These are phyloP conservation scores for Pichia sp. DNA, from an alignment of 1,139 yeast genomes.

Conservation along the genomic window DNA sequence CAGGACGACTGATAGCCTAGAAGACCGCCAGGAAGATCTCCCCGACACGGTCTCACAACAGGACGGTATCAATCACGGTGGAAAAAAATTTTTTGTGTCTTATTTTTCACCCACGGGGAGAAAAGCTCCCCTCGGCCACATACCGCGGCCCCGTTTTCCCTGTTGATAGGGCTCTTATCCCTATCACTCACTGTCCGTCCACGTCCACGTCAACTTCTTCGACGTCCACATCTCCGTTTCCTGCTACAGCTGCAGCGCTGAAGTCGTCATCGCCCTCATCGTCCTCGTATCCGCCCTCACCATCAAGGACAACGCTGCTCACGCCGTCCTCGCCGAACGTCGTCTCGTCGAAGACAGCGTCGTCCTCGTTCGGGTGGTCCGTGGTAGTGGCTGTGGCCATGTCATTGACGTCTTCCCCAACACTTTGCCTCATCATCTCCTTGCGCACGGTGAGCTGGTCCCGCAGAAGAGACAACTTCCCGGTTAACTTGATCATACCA, in stretches of 20 bases:
- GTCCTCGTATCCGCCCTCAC: slow-evolving; percentile 26
- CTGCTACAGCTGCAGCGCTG: no score
- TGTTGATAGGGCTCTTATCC: no score
- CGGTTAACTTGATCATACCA: slow-evolving; percentile 75
- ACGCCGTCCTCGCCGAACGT: slow-evolving; percentile 5
- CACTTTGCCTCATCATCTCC: slow-evolving; percentile 38
- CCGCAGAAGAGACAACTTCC: slow-evolving; percentile 67
- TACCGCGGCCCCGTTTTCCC: slow-evolving; percentile 1
- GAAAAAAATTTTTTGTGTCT: background rate
- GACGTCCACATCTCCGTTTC: slow-evolving; percentile 1
- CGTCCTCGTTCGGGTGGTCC: no score
- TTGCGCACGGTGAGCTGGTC: slow-evolving; percentile 65
- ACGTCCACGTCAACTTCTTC: background rate
- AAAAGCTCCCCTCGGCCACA: background rate
- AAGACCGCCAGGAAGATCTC: background rate
- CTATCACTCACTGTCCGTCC: no score
- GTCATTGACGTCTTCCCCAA: slow-evolving; percentile 17
- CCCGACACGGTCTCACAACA: background rate
- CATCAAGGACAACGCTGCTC: slow-evolving; percentile 33
- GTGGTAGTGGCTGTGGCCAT: no score
- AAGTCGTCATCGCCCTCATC: slow-evolving; percentile 21
- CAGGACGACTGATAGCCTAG: background rate
- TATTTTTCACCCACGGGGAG: background rate
- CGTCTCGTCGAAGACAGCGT: slow-evolving; percentile 6
- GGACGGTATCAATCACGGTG: background rate